A percentile compares a stretch with the other conserved stretches of the same genome.
phyloP scores from a whole-genome alignment of 2,329 filamentous ascomycete genomes.

The Stagonosporopsis tanaceti region DNA sequence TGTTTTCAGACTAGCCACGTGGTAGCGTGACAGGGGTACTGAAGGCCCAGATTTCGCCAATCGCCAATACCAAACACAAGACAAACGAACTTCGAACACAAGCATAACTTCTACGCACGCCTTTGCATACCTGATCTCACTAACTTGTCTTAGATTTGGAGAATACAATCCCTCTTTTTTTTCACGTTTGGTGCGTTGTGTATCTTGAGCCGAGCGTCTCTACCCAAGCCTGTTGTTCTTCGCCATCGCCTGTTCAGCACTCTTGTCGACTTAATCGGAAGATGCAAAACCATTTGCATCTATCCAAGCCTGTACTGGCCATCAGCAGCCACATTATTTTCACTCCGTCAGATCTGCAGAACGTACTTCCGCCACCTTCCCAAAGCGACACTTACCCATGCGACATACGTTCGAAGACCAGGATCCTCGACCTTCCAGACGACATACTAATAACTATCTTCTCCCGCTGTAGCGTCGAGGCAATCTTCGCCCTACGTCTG shows the following conservation, averaged over 20 bases:
- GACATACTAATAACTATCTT: constrained; percentile 26
- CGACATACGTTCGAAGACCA: neutral
- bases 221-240: neutral
- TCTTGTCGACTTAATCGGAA: neutral
- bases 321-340: neutral
- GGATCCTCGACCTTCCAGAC: constrained; percentile 27
- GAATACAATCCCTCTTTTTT: neutral
- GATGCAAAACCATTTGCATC: constrained; percentile 1
- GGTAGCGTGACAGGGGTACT: constrained; percentile 3
- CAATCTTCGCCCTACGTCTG: constrained; percentile 19
- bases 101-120: constrained; percentile 4
- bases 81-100: neutral
- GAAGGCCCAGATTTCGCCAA: constrained; percentile 17
- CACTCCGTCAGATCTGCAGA: neutral
- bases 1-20: constrained; percentile 1
- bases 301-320: neutral
- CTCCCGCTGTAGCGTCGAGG: constrained; percentile 15
- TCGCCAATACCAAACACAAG: neutral
- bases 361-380: neutral
- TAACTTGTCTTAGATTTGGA: constrained; percentile 1
- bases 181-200: constrained; percentile 1
- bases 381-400: constrained; percentile 15
- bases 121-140: neutral
- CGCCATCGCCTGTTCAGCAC: neutral
- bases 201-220: neutral